phyloP scores from a whole-genome alignment of 2,329 filamentous ascomycete genomes.

The Penicillium crustosum region DNA sequence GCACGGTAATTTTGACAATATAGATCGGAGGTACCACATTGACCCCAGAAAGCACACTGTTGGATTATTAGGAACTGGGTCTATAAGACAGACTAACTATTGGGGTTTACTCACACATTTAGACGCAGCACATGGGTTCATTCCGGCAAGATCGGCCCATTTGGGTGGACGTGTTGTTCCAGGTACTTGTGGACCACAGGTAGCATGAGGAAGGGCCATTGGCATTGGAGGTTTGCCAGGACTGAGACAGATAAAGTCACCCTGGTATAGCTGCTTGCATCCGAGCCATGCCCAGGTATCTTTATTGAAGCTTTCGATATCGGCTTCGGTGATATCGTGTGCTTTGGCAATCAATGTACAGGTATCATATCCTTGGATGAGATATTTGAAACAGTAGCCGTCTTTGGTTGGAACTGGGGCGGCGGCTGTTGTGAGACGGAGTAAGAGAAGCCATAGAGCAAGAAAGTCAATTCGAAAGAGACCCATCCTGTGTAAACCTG shows the following conservation, averaged over 20 bases:
- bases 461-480: neutral
- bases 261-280: constrained; percentile 36
- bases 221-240: constrained; percentile 45
- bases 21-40: neutral
- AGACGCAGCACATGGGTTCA: neutral
- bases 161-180: constrained; percentile 30
- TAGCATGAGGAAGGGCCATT: constrained; percentile 35
- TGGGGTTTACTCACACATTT: neutral
- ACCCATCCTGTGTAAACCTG: neutral
- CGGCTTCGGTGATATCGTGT: constrained; percentile 35
- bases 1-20: neutral
- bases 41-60: constrained; percentile 6
- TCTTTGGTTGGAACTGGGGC: neutral
- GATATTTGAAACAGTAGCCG: constrained; percentile 25
- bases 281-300: constrained; percentile 50
- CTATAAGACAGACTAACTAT: too few species aligned
- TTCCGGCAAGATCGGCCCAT: neutral
- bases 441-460: neutral
- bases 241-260: constrained; percentile 44
- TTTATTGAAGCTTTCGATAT: constrained; percentile 44
- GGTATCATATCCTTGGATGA: constrained; percentile 36
- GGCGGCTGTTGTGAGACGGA: neutral
- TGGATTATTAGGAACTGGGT: neutral
- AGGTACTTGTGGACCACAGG: constrained; percentile 49
- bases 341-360: constrained; percentile 26